phyloP scores from a whole-genome alignment of 495 filamentous ascomycete genomes.

The Neurospora sp. region DNA sequence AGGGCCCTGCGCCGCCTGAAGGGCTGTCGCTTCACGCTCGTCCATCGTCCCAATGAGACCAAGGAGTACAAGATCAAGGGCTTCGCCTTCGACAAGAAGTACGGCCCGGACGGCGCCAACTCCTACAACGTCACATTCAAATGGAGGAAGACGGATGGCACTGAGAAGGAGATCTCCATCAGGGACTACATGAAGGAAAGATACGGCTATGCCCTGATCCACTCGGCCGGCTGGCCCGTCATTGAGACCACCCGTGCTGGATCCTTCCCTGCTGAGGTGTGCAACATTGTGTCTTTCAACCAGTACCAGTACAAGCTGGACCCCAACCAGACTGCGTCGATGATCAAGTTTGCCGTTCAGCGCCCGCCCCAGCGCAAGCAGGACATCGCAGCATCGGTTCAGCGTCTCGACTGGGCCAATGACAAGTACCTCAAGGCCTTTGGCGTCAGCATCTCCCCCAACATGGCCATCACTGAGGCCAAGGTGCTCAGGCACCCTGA shows the following conservation, averaged over 20 bases:
- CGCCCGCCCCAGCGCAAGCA: constrained; percentile 51
- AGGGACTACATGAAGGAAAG: constrained; percentile 55
- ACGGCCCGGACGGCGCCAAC: constrained; percentile 32
- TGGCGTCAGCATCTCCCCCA: constrained; percentile 52
- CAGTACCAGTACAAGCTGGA: constrained; percentile 72
- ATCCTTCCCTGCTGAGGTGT: constrained; percentile 69
- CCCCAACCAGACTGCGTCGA: constrained; percentile 56
- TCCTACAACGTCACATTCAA: constrained; percentile 50
- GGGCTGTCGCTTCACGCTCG: constrained; percentile 57
- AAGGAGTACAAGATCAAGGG: constrained; percentile 54
- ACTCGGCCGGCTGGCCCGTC: constrained; percentile 46
- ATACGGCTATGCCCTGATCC: constrained; percentile 48
- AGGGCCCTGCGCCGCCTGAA: constrained; percentile 44
- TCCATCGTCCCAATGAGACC: constrained; percentile 41
- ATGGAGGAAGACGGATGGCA: constrained; percentile 38
- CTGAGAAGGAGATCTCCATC: constrained; percentile 37
- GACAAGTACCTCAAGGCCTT: constrained; percentile 61
- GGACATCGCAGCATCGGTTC: constrained; percentile 52
- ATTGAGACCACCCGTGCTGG: constrained; percentile 58
- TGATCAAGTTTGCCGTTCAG: constrained; percentile 79
- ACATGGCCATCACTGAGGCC: constrained; percentile 55
- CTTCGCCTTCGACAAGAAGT: constrained; percentile 32
- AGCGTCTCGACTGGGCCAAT: constrained; percentile 52
- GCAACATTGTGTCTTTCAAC: constrained; percentile 48
- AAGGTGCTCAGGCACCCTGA: constrained; percentile 62